Conservation (phyloP, 345 rosid species). For the Eucalyptus shirleyi region DNA sequence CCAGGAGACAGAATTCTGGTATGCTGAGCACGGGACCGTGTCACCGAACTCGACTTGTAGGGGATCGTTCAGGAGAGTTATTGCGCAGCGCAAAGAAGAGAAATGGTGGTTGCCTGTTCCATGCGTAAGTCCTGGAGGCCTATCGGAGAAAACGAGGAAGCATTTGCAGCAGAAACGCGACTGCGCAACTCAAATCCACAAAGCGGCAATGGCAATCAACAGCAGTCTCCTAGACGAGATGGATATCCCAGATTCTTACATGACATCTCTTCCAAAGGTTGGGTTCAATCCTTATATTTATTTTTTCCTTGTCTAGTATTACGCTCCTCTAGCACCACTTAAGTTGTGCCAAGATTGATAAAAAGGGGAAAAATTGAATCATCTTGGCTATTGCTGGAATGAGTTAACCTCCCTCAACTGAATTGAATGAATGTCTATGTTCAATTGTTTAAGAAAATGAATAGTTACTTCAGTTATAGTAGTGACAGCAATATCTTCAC, state of each 20-base stretch:
- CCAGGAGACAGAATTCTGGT: constrained; percentile 28
- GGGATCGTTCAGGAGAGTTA: background rate
- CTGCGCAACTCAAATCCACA: constrained; percentile 35
- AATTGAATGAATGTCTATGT: background rate
- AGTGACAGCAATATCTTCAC: background rate
- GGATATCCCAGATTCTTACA: constrained; percentile 43
- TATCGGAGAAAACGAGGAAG: constrained; percentile 31
- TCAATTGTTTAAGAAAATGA: background rate
- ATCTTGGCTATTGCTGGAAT: background rate
- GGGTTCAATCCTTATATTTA: background rate
- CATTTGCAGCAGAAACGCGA: constrained; percentile 37
- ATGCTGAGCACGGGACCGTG: constrained; percentile 27
- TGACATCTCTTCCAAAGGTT: constrained; percentile 49
- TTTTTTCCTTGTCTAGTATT: background rate
- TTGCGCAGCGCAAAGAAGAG: constrained; percentile 21
- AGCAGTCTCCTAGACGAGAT: constrained; percentile 37
- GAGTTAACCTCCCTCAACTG: background rate
- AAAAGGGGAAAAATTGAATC: background rate
- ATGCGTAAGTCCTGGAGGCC: constrained; percentile 24
- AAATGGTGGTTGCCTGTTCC: constrained; percentile 68
- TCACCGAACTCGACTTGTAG: background rate
- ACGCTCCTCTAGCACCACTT: background rate
- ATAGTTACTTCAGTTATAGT: background rate
- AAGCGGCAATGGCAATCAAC: constrained; percentile 56
- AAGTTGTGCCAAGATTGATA: background rate